phyloP scores from a whole-genome alignment of 1,284 basidiomycete species.

The Naganishia cerealis region DNA sequence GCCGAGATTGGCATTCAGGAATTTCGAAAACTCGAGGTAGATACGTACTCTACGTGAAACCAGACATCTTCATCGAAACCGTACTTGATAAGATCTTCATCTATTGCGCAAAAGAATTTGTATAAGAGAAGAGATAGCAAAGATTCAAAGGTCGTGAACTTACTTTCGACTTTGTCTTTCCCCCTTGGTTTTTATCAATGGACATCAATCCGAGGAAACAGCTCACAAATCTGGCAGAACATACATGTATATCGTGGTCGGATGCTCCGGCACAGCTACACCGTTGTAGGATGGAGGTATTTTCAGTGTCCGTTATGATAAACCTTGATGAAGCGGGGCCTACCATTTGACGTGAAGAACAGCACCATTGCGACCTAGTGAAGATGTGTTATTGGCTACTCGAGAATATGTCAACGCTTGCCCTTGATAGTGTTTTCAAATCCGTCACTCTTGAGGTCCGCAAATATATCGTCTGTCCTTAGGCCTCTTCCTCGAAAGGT shows the following conservation, averaged over 20 bases:
- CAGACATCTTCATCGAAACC: conserved; percentile 58
- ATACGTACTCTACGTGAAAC: conserved; percentile 59
- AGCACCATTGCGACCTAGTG: conserved; percentile 56
- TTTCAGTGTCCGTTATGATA: neutral
- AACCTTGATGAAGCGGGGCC: conserved; percentile 14
- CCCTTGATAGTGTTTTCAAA: too few species aligned
- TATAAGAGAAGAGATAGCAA: neutral
- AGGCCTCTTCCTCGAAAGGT: too few species aligned
- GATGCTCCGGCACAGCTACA: conserved; percentile 59
- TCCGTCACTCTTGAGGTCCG: too few species aligned
- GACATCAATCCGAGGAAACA: neutral
- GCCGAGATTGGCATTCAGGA: conserved; percentile 60
- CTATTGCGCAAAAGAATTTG: conserved; percentile 55
- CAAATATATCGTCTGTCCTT: too few species aligned
- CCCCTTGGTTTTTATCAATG: conserved; percentile 59
- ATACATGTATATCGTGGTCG: conserved; percentile 75
- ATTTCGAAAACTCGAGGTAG: neutral
- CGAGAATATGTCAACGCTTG: neutral
- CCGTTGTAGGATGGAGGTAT: conserved; percentile 25
- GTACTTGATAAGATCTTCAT: conserved; percentile 91
- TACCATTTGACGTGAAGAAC: conserved; percentile 60
- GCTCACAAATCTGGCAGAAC: conserved; percentile 22
- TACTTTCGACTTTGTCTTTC: conserved; percentile 93
- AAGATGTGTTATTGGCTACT: neutral
- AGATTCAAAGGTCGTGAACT: conserved; percentile 44